phyloP scores from a whole-genome alignment of 169 alveolate species.

The Plasmodium yoelii region DNA sequence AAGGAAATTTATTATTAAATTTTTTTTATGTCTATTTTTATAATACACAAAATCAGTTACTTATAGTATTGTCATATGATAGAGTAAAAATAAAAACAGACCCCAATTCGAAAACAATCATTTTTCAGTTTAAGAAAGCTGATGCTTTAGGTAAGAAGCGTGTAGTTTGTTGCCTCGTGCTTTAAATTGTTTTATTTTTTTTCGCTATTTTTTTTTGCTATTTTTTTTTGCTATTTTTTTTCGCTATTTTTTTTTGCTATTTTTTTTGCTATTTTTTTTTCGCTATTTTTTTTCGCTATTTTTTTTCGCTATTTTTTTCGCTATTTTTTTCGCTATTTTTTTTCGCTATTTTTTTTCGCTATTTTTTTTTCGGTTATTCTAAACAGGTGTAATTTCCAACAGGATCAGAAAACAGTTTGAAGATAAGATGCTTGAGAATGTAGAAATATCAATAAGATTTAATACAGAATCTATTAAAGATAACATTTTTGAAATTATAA shows the following conservation, averaged over 20 bases:
- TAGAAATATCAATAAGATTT: slow-evolving; percentile 34
- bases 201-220: not conserved
- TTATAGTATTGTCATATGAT: slow-evolving; percentile 53
- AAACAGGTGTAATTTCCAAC: slow-evolving; percentile 55
- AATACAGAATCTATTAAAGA: slow-evolving; percentile 19
- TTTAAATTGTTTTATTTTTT: not conserved
- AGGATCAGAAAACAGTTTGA: slow-evolving; percentile 33
- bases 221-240: not conserved
- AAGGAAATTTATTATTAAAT: slow-evolving; percentile 41
- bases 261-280: too few relatives aligned
- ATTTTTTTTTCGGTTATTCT: slow-evolving; percentile 17
- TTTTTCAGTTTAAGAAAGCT: slow-evolving; percentile 6
- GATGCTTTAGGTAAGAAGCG: slow-evolving; percentile 40
- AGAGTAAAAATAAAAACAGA: slow-evolving; percentile 15
- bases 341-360: not conserved
- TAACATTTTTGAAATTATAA: slow-evolving; percentile 21
- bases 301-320: too few relatives aligned
- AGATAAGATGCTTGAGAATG: slow-evolving; percentile 25
- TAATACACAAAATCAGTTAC: slow-evolving; percentile 43
- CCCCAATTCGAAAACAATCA: slow-evolving; percentile 13
- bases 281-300: not conserved
- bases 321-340: too few relatives aligned
- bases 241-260: not conserved
- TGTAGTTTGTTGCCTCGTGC: not conserved
- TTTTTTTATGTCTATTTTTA: slow-evolving; percentile 61